Base-by-base conservation (phyloP, 1,284 basidiomycete species). In the Papiliotrema fonsecae region DNA sequence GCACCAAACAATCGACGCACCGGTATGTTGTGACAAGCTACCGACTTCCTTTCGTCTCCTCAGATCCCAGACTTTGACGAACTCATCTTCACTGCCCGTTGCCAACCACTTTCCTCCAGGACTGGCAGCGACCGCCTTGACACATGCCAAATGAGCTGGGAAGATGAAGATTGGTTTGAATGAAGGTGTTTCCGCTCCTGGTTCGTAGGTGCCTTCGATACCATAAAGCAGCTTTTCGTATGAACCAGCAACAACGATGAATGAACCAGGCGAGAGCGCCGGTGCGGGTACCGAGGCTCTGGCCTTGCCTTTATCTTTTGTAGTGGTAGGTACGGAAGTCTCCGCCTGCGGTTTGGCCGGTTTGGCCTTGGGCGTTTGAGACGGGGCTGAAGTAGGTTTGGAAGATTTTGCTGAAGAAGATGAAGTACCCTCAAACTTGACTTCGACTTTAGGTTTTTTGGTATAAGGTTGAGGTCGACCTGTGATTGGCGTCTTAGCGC, bases 181-280 rank as follows among this genome's bases (percentile, higher is more conserved):
- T 49, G 59, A 47, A 10, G 55, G 50, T 18, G 50, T 27, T n/a
- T 49, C 49, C 16, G 44, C 69, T 47, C 35, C 77, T 72, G 47
- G 46, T 13, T 64, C 65, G 42, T 65, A 64, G 0, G 79, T 77
- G 21, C 85, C 89, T 56, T 90, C 81, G 21, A 97, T 77, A 26
- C 94, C 94, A 65, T 97, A 97, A 14, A 97, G 79, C 10, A 97
- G 77, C 63, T 94, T 93, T 77, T 98, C 94, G 72, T 97, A 97
- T 10, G 90, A 88, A 0, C 94, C 94, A 0, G 84, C 87, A 27
- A 97, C 77, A 55, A 97, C 76, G 72, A 89, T 85, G 78, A 96
- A 96, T 2, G 82, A 81, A 6, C 50, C 45, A 7, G 40, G 32
- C 42, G 25, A 18, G 27, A 21, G 19, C 6, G 13, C 27, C 41